phyloP scores from a whole-genome alignment of 2,329 filamentous ascomycete species.

The Ophiostoma ips region DNA sequence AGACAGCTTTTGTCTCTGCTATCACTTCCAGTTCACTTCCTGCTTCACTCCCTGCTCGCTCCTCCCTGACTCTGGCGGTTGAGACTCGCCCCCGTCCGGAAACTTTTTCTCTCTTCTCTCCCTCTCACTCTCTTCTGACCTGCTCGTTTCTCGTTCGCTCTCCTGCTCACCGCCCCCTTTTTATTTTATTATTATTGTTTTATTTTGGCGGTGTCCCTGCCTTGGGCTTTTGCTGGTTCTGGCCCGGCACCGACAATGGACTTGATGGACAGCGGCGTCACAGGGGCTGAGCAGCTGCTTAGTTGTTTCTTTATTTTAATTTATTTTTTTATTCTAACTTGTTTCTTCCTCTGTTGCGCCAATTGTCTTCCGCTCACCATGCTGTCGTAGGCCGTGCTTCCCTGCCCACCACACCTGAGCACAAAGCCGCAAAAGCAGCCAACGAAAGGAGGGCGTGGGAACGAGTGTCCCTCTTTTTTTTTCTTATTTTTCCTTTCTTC shows the following conservation, averaged over 20 bases:
- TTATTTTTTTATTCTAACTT: background rate
- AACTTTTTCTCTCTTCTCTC: no score
- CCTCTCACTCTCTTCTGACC: no score
- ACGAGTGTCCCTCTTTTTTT: background rate
- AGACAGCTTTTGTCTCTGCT: no score
- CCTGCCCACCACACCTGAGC: background rate
- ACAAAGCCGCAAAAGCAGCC: background rate
- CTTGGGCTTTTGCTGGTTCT: background rate
- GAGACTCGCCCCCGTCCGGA: no score
- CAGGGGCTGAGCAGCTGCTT: background rate
- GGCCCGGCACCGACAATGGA: background rate
- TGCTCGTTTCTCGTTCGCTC: no score
- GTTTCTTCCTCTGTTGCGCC: background rate
- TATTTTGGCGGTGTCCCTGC: background rate
- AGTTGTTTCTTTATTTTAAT: background rate
- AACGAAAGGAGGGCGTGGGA: background rate
- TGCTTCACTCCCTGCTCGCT: no score
- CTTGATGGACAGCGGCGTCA: background rate
- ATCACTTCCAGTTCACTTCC: no score
- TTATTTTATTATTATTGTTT: background rate
- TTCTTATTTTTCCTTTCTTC: background rate
- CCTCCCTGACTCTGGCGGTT: no score
- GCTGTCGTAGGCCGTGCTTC: background rate
- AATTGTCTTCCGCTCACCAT: constrained; percentile 3
- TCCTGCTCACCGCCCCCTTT: background rate